These are phyloP conservation scores for Plectosphaerella plurivora DNA, from an alignment of 2,329 filamentous ascomycete species.

Conservation along the genomic window DNA sequence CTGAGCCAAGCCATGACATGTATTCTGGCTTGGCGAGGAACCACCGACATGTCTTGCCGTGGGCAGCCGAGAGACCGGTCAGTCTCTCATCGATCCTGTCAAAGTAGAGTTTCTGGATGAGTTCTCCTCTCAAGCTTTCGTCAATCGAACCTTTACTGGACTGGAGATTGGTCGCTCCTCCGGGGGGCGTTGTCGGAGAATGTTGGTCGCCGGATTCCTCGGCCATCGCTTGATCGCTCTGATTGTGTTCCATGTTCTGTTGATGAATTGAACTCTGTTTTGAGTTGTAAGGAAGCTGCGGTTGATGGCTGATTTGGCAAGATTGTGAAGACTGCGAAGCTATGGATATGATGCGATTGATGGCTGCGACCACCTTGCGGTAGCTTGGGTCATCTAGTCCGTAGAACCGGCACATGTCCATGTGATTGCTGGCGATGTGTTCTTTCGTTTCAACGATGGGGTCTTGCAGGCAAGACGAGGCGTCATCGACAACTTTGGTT, in stretches of 20 bases:
- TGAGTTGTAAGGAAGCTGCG: no score
- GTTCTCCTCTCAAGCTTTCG: constrained; percentile 11
- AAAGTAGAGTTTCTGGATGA: background rate
- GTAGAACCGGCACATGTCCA: constrained; percentile 29
- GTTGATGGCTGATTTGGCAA: background rate
- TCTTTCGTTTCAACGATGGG: constrained; percentile 22
- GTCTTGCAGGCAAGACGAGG: constrained; percentile 26
- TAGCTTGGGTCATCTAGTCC: constrained; percentile 23
- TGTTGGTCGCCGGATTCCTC: background rate
- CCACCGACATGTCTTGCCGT: constrained; percentile 35
- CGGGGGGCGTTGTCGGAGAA: background rate
- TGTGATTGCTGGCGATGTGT: constrained; percentile 27
- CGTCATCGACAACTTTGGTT: constrained; percentile 27
- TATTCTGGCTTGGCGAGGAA: constrained; percentile 27
- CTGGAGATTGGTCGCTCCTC: background rate
- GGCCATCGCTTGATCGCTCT: background rate
- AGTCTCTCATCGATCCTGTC: background rate
- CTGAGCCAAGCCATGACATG: constrained; percentile 27
- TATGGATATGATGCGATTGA: background rate
- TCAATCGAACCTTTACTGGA: background rate
- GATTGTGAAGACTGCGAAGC: background rate
- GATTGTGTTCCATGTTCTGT: background rate
- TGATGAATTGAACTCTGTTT: background rate
- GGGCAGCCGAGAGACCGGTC: constrained; percentile 24
- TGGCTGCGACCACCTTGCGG: constrained; percentile 19